These are phyloP conservation scores for Polygonum maritimum DNA, from an alignment of 148 eudicot species.

Conservation along the genomic window DNA sequence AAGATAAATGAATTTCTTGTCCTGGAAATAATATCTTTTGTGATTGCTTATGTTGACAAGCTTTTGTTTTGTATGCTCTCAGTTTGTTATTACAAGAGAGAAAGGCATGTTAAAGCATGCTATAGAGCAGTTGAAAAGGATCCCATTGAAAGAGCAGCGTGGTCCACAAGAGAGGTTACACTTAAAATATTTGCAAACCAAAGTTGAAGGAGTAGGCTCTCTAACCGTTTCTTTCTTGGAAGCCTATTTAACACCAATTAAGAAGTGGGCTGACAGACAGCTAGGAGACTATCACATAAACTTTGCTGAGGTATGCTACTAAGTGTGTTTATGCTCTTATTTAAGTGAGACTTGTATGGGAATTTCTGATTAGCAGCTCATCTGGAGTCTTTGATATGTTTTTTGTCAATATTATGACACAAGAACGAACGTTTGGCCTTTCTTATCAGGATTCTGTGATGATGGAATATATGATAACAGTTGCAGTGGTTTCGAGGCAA, in stretches of 20 bases:
- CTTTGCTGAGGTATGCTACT: conserved; percentile 62
- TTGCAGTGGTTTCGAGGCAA: conserved; percentile 81
- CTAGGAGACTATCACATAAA: conserved; percentile 83
- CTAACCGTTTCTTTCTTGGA: conserved; percentile 67
- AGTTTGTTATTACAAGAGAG: conserved; percentile 89
- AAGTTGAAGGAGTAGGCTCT: conserved; percentile 57
- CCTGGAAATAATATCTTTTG: background rate
- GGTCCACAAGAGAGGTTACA: conserved; percentile 93
- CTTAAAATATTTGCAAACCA: conserved; percentile 71
- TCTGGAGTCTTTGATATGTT: background rate
- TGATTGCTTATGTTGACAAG: background rate
- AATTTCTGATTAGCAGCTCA: background rate
- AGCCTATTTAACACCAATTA: conserved; percentile 73
- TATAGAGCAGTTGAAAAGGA: conserved; percentile 74
- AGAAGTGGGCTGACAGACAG: conserved; percentile 86
- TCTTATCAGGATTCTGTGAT: conserved; percentile 28
- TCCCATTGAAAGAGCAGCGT: conserved; percentile 88
- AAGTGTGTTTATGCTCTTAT: background rate
- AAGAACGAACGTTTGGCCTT: conserved; percentile 4
- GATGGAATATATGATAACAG: conserved; percentile 63
- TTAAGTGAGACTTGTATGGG: background rate
- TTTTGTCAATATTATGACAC: background rate
- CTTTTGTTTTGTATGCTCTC: background rate
- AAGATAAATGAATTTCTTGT: background rate
- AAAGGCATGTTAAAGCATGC: conserved; percentile 72